Evolutionary conservation across 1,139 yeast species (phyloP), one percentile per base, ranked within the genome.

Genomic region (Candida dubliniensis): DNA sequence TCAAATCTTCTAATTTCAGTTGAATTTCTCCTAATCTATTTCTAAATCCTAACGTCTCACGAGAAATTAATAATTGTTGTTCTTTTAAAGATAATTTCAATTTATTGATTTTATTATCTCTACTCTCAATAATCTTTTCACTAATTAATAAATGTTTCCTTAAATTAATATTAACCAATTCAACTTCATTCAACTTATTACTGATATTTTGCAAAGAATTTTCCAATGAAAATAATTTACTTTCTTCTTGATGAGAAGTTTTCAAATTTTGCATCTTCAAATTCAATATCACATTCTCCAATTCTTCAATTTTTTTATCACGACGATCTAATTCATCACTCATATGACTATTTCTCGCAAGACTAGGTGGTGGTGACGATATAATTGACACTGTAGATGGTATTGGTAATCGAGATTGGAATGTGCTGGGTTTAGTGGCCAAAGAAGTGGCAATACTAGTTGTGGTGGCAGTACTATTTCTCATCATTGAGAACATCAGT

Each of bases 21-120:
- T 38, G 67, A 60, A 25, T 67, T 62, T 46, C 48, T 23, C 51
- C 48, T 36, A 84, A 64, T 51, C 77, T 77, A 42, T 68, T 63
- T 50, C 80, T 84, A 59, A 83, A 82, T 33, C 70, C 67, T n/a
- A 64, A 62, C 8, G 82, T 69, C 52, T 83, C 87, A 40, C 69
- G 66, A 18, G 67, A 67, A 29, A 81, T 74, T 34, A 72, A 66
- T 23, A 61, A 55, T 50, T 81, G 82, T 45, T 82, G 81, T 14
- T 78, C 79, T 37, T 68, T 66, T 42, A 86, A 65, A 25, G 79
- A 61, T 13, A 59, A 55, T 53, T 83, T 84, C 46, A 87, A 68
- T 34, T 76, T 72, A 43, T 70, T 69, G 38, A 86, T 84, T 40
- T 87, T 75, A 45, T 72, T 74, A 48, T 81, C 82, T 43, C 90